Base-by-base conservation (phyloP, 805 yeast species). In the Candida montana region DNA sequence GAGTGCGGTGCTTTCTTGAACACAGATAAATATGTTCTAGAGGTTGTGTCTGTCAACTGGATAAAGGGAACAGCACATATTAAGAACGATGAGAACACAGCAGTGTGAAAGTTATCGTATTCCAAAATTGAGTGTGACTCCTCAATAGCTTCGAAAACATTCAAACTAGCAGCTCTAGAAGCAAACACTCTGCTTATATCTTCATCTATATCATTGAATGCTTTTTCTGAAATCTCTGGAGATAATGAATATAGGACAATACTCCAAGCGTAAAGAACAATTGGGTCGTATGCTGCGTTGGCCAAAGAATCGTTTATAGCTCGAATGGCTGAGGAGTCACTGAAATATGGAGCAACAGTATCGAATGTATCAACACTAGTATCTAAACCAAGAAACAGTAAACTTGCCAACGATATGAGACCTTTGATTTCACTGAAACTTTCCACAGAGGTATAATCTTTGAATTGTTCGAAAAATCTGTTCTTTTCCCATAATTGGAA, bases 261-360 rank as follows among this genome's bases (percentile, higher is more conserved):
- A 24, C 85, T 74, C 91, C 91, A 84, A 18, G 77, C 72, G 53
- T 81, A 83, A 33, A 77, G 57, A 1, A 80, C 63, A 10, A 82
- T 57, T 2, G 84, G 63, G 46, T 75, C 74, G 2, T 61, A 44
- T 11, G 64, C 58, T 1, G 71, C 52, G 9, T 61, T 53, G 5
- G 62, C 41, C 15, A 80, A 55, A 4, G 63, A 50, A 1, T 61
- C 55, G 41, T 77, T 71, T 20, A 79, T 62, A n/a, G 54, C 38
- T 24, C 58, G 53, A 44, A 77, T 67, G 4, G 63, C 46, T 0
- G 48, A 43, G 2, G 65, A 55, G 45, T 77, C 74, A 38, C 65
- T 59, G 49, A 72, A 61, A 39, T 59, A 74, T 0, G 74, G 61
- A 1, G 65, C 44, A 1, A 61, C 52, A 29, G 66, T 59, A 23